These are phyloP conservation scores for Saccharomyces hybrid DNA, from an alignment of 1,139 yeast species.

Conservation along the genomic window DNA sequence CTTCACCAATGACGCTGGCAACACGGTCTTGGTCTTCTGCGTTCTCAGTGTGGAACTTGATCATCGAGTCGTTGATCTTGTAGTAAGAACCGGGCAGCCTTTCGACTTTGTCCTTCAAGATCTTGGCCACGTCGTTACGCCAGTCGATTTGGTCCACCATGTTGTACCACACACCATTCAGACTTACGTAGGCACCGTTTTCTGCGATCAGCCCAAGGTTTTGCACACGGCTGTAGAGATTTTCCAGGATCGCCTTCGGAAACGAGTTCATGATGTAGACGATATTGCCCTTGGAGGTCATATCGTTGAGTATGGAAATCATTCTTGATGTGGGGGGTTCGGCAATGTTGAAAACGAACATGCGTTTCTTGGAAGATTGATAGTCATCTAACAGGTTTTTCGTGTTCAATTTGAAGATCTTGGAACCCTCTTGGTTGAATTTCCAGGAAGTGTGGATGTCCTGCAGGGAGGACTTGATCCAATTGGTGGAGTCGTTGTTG, in stretches of 20 bases:
- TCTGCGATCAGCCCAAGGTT: slow-evolving; percentile 81
- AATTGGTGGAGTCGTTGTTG: slow-evolving; percentile 61
- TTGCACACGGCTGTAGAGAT: slow-evolving; percentile 58
- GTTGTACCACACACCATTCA: slow-evolving; percentile 55
- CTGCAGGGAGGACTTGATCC: slow-evolving; percentile 58
- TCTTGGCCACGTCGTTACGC: slow-evolving; percentile 52
- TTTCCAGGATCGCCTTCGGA: slow-evolving; percentile 55
- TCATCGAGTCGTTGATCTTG: slow-evolving; percentile 66
- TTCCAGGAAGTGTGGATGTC: slow-evolving; percentile 56
- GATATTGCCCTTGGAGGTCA: slow-evolving; percentile 44
- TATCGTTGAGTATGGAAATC: slow-evolving; percentile 41
- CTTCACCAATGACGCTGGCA: slow-evolving; percentile 67
- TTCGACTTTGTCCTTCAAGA: slow-evolving; percentile 62
- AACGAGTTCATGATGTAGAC: slow-evolving; percentile 68
- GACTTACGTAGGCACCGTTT: slow-evolving; percentile 65
- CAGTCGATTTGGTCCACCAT: slow-evolving; percentile 47
- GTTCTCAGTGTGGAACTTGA: slow-evolving; percentile 64
- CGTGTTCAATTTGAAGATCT: slow-evolving; percentile 36
- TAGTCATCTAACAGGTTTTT: slow-evolving; percentile 35
- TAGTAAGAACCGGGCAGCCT: slow-evolving; percentile 73
- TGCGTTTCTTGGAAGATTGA: slow-evolving; percentile 34
- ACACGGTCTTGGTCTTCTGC: slow-evolving; percentile 66
- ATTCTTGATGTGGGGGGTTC: slow-evolving; percentile 45
- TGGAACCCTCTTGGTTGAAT: slow-evolving; percentile 41
- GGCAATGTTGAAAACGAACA: slow-evolving; percentile 48